Base-by-base conservation (phyloP, 805 yeast genomes). In the Clavispora asparagi region DNA sequence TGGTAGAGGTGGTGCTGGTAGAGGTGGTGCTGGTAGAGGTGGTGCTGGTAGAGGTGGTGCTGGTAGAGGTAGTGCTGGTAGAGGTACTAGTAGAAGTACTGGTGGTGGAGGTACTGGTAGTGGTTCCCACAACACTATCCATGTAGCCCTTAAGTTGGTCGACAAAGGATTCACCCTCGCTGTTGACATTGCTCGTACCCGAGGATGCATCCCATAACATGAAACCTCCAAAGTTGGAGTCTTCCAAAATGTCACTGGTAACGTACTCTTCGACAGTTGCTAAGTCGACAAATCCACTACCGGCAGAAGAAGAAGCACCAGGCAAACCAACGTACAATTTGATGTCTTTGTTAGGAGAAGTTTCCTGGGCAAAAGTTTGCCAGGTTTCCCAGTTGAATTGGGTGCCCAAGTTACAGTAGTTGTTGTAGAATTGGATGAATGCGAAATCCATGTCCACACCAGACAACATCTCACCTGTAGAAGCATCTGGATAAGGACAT, bases 361-460 rank as follows among this genome's bases (percentile, higher is more conserved):
- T 57, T 42, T 63, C 67, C 16, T 68, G 51, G 25, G 92, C 94
- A 60, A 63, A 87, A 30, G 74, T 62, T 29, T 74, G 71, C 96
- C 96, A 89, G 27, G 86, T 77, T 51, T 82, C 85, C 71, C 73
- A 76, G 64, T 76, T 76, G 74, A 88, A 90, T 38, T 49, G 40
- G 28, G 52, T 52, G 35, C 71, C 74, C 46, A 82, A 70, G 40
- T 77, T 67, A 65, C 95, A 87, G 60, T 83, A 75, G 68, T 90
- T 90, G 78, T 90, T 90, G 76, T 89, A 90, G 69, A 90, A 90
- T 69, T 89, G 96, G 53, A 91, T 76, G 61, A 87, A 88, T 5
- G 88, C 85, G 63, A 81, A 88, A 66, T 90, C 96, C 54, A 90
- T 72, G 33, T 78, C 71, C 10, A 87, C 81, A 65, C 76, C 41